phyloP scores from a whole-genome alignment of 2,329 filamentous ascomycete species.

The Trichoderma pleuroti region DNA sequence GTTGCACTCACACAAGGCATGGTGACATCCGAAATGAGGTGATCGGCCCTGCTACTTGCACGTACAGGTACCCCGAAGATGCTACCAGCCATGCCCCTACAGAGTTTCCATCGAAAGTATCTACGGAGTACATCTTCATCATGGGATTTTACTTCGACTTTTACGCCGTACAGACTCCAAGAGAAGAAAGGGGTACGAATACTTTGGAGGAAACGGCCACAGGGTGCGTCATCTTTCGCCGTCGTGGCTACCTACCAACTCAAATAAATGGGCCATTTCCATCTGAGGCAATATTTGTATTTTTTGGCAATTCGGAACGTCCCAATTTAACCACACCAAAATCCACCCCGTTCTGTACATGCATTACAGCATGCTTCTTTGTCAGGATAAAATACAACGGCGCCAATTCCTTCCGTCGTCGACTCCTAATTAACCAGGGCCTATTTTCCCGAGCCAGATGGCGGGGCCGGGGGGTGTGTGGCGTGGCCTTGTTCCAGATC shows the following conservation, averaged over 20 bases:
- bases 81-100: not conserved
- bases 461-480: conserved; percentile 15
- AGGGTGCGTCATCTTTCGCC: not conserved
- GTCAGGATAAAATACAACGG: conserved; percentile 13
- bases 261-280: not conserved
- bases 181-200: not conserved
- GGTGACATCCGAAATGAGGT: conserved; percentile 15
- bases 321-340: not conserved
- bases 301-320: not conserved
- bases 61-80: not conserved
- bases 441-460: conserved; percentile 19
- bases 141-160: not conserved
- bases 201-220: not conserved
- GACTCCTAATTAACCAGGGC: conserved; percentile 6
- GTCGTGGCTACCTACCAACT: not conserved
- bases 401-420: not conserved
- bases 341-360: not conserved
- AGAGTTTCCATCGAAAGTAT: not conserved
- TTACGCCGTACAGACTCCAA: too few species aligned
- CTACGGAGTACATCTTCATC: not conserved
- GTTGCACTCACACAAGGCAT: conserved; percentile 12
- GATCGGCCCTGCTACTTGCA: not conserved
- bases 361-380: not conserved
- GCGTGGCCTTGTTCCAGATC: conserved; percentile 13
- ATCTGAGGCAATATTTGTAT: not conserved